phyloP scores from a whole-genome alignment of 495 filamentous ascomycete species.

The Annulohypoxylon bovei region DNA sequence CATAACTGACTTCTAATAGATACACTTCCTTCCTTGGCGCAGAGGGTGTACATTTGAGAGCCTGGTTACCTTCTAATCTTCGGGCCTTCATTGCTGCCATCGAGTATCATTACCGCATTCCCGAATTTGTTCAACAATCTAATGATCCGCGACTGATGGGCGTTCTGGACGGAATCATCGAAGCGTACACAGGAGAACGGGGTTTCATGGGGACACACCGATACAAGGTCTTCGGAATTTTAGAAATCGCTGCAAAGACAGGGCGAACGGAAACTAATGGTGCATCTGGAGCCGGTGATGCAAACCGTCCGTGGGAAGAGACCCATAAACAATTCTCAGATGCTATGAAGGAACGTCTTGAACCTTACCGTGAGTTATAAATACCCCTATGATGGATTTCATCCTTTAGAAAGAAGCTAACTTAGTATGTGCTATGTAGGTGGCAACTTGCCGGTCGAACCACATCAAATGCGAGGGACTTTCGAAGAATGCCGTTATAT shows the following conservation, averaged over 20 bases:
- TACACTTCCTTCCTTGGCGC: conserved; percentile 61
- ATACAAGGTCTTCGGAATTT: conserved; percentile 64
- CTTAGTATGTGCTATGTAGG: conserved; percentile 4
- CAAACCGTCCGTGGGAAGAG: conserved; percentile 59
- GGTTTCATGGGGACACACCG: conserved; percentile 65
- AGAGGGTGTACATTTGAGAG: conserved; percentile 59
- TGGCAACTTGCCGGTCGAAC: conserved; percentile 53
- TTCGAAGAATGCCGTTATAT: conserved; percentile 62
- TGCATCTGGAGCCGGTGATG: conserved; percentile 53
- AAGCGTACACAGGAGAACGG: conserved; percentile 60
- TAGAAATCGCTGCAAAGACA: conserved; percentile 62
- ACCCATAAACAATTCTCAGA: conserved; percentile 61
- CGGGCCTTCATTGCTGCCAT: conserved; percentile 63
- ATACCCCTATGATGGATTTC: not conserved
- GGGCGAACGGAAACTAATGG: conserved; percentile 63
- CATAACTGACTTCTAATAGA: conserved; percentile 17
- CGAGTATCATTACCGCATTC: conserved; percentile 60
- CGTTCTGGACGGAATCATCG: conserved; percentile 60
- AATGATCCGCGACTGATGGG: conserved; percentile 57
- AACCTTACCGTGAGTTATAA: conserved; percentile 51
- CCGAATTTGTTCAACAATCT: conserved; percentile 58
- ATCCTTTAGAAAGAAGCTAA: conserved; percentile 6
- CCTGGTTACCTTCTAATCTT: conserved; percentile 61
- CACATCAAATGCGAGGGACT: conserved; percentile 61
- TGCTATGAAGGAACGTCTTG: conserved; percentile 63